Conservation (phyloP, 257 asterid genomes). For the Coffea eugenioides region DNA sequence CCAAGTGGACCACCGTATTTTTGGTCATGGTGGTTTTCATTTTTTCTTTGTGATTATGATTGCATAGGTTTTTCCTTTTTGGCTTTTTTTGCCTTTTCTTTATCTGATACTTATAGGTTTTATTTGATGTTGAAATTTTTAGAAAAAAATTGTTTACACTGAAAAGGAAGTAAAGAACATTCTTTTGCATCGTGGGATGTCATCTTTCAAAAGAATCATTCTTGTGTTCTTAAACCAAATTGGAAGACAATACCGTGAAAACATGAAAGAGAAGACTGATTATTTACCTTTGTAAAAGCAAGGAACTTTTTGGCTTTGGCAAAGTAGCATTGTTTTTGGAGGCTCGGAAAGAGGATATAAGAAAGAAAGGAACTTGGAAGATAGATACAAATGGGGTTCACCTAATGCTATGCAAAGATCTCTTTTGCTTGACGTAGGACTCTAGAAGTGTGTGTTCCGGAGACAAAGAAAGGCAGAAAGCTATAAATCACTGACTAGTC, state of each 20-base stretch:
- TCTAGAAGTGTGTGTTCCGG: neutral
- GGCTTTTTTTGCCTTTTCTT: neutral
- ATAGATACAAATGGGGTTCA: neutral
- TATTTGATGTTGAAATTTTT: neutral
- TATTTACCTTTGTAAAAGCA: neutral
- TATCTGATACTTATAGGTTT: neutral
- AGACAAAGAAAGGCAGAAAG: neutral
- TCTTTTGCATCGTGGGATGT: constrained; percentile 17
- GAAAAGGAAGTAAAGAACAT: constrained; percentile 21
- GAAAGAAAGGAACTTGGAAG: neutral
- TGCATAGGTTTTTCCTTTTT: neutral
- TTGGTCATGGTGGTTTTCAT: constrained; percentile 15
- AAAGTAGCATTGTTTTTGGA: neutral
- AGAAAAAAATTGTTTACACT: neutral
- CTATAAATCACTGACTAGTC: neutral
- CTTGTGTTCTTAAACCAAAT: constrained; percentile 6
- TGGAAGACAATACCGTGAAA: neutral
- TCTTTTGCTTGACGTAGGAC: neutral
- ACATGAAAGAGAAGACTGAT: no score
- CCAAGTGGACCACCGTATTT: constrained; percentile 35
- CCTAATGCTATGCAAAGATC: neutral
- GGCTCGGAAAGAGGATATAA: neutral
- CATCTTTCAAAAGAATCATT: constrained; percentile 14
- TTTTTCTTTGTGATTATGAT: constrained; percentile 34
- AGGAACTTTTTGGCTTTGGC: neutral